Base-by-base conservation (phyloP, 805 yeast genomes). In the Kregervanrija fluxuum region DNA sequence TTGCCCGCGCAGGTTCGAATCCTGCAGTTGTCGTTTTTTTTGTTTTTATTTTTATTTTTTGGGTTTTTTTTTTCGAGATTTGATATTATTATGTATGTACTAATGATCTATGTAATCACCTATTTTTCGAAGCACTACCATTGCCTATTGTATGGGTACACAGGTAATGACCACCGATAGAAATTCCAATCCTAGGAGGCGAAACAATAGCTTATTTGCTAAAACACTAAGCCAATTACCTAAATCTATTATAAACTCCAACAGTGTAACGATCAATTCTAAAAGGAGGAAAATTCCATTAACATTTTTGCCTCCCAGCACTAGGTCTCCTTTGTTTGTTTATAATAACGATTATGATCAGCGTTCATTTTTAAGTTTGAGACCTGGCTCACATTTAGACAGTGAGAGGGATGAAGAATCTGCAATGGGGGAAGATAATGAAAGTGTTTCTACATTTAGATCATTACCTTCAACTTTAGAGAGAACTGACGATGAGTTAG, bases 1-100 rank as follows among this genome's bases (percentile, higher is more conserved):
- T 65, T 69, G 75, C 77, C 75, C 77, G 76, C 77, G 74, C 76
- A 71, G 76, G 77, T 71, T 72, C 77, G 75, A 72, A 62, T 72
- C 77, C 76, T 72, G 77, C 75, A 70, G 76, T 68, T 70, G 75
- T 72, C 75, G 75, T 13, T 35, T 13, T 16, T 11, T 31, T 22
- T 33, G 6, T 5, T 2, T 22, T 22, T 22, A 8, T 22, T 22
- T 22, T 22, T 22, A 8, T 22, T 22, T 22, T 22, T 22, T 6
- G 6, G 8, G 6, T 22, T 22, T 22, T 22, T 22, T 22, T 22
- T 22, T 22, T 22, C 8, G 28, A 22, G 28, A 22, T 5, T 22
- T 6, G 28, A 22, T 22, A 5, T 22, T 22, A 5, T 22, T 6
- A 22, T 22, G 28, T 22, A 22, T 22, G 28, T 6, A 5, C 8